Conservation (phyloP, 2,329 filamentous ascomycete species). For the Paraconiothyrium brasiliense region DNA sequence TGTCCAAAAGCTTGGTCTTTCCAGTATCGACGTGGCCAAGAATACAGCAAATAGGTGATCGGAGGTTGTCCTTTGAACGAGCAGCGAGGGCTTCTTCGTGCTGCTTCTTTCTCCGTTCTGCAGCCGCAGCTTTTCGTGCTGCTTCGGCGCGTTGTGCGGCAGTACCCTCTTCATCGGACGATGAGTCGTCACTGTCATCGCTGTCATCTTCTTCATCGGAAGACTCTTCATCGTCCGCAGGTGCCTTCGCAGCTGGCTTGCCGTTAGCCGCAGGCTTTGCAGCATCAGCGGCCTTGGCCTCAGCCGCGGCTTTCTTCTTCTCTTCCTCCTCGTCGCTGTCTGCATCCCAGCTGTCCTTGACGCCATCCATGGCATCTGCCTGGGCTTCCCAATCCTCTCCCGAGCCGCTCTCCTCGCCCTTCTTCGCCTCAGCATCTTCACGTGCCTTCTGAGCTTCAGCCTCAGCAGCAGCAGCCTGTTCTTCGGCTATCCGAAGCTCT, state of each 20-base stretch:
- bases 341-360: slow-evolving; percentile 97
- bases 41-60: slow-evolving; percentile 99
- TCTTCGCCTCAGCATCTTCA: slow-evolving; percentile 68
- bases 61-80: slow-evolving; percentile 90
- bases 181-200: slow-evolving; percentile 68
- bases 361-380: slow-evolving; percentile 74
- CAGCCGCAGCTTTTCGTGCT: slow-evolving; percentile 85
- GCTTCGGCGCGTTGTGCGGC: slow-evolving; percentile 77
- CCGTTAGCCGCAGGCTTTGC: slow-evolving; percentile 39
- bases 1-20: slow-evolving; percentile 99
- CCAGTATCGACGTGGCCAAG: slow-evolving; percentile 99
- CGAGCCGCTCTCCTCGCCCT: slow-evolving; percentile 70
- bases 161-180: slow-evolving; percentile 77
- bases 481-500: slow-evolving; percentile 61
- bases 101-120: slow-evolving; percentile 85
- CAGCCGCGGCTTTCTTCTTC: slow-evolving; percentile 39
- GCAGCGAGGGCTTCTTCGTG: slow-evolving; percentile 92
- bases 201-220: slow-evolving; percentile 51
- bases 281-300: slow-evolving; percentile 28
- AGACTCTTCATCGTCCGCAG: slow-evolving; percentile 33
- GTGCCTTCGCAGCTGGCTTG: slow-evolving; percentile 26
- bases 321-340: slow-evolving; percentile 76
- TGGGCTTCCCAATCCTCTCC: slow-evolving; percentile 87
- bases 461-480: slow-evolving; percentile 80
- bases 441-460: slow-evolving; percentile 73